A percentile compares a stretch with the other conserved stretches of the same genome.
Conservation (phyloP, 2,329 filamentous ascomycete species). For the Trichoderma aggressivum region DNA sequence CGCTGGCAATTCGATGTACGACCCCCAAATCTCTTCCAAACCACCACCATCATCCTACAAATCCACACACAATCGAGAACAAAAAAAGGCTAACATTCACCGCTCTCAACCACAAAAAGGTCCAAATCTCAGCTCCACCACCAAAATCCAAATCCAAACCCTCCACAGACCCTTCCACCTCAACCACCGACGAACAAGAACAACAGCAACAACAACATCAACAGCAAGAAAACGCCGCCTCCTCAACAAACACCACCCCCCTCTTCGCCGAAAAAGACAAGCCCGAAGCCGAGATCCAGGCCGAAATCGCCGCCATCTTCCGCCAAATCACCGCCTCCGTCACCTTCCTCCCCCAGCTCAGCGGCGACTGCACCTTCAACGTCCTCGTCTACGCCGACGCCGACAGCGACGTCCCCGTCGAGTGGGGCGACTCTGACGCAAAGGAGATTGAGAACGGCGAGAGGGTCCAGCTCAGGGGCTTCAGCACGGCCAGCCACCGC, state of each 20-base stretch:
- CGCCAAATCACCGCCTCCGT: constrained; percentile 97
- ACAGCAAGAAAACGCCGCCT: constrained; percentile 64
- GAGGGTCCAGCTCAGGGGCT: constrained; percentile 91
- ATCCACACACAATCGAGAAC: background rate
- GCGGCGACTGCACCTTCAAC: constrained; percentile 94
- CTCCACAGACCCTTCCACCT: background rate
- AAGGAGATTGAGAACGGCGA: constrained; percentile 95
- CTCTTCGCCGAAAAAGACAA: constrained; percentile 59
- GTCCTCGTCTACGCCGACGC: constrained; percentile 97
- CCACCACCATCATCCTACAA: background rate
- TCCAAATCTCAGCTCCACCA: constrained; percentile 26
- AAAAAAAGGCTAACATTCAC: background rate
- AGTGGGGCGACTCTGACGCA: constrained; percentile 97
- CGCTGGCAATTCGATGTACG: constrained; percentile 95
- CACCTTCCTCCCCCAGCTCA: constrained; percentile 88
- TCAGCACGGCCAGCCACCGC: constrained; percentile 90
- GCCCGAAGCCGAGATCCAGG: constrained; percentile 88
- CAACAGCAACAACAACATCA: constrained; percentile 41
- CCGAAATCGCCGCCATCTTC: constrained; percentile 95
- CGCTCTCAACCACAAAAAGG: constrained; percentile 15
- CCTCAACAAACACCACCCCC: constrained; percentile 16
- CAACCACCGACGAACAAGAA: constrained; percentile 26
- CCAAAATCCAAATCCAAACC: constrained; percentile 41
- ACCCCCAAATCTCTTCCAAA: constrained; percentile 3
- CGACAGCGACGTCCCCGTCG: constrained; percentile 91